Evolutionary conservation across 371 early-diverging fungal species (phyloP).

Genomic region (Mucor piriformis): DNA sequence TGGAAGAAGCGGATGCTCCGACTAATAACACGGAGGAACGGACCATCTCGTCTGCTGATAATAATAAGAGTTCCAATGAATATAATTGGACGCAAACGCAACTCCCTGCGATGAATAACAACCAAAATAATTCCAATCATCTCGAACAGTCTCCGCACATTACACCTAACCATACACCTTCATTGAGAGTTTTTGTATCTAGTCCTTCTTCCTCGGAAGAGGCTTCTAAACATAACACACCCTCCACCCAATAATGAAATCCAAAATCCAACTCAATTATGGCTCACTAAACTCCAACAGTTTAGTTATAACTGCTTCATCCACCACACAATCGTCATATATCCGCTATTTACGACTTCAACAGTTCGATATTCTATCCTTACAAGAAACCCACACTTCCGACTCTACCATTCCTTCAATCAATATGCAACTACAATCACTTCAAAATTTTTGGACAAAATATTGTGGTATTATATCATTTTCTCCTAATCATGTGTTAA

Average conservation of each 20-base stretch:
- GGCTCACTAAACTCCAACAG: slow-evolving; percentile 12
- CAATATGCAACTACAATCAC: slow-evolving; percentile 4
- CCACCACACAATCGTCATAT: slow-evolving; percentile 6
- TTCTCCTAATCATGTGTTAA: neutral
- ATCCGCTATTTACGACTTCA: slow-evolving; percentile 10
- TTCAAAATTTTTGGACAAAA: slow-evolving; percentile 4
- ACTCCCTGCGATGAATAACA: neutral
- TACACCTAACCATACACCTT: neutral
- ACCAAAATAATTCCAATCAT: neutral
- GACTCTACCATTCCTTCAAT: neutral
- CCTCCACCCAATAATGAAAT: neutral
- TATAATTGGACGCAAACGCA: neutral
- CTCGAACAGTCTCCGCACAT: neutral
- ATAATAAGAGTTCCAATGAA: neutral
- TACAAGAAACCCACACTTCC: slow-evolving; percentile 12
- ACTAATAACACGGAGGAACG: neutral
- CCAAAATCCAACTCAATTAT: neutral
- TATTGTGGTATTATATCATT: slow-evolving; percentile 11
- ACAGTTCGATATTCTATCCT: neutral
- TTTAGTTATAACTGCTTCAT: neutral
- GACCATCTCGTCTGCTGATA: neutral
- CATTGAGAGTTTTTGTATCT: neutral
- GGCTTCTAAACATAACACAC: neutral
- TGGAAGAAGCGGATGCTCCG: neutral
- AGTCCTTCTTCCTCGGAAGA: neutral